Conservation (phyloP, 306 rosid genomes). For the Chamaecrista fasciculata region DNA sequence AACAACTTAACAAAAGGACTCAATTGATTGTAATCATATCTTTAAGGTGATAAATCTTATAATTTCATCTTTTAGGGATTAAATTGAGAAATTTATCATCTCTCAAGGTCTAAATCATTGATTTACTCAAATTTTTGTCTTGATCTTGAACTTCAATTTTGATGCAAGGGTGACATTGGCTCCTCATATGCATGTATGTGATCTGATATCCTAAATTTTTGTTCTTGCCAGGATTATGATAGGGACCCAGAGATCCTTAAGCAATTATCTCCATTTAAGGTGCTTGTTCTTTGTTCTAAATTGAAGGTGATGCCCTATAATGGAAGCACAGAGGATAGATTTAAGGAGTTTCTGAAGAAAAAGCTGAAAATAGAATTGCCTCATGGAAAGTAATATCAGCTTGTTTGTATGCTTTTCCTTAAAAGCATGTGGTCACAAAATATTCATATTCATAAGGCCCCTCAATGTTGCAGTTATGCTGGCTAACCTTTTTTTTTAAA, state of each 20-base stretch:
- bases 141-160: too few species aligned
- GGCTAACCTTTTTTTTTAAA: not conserved
- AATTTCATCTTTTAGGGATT: too few species aligned
- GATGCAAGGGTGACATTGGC: too few species aligned
- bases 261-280: slow-evolving; percentile 53
- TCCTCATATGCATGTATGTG: too few species aligned
- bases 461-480: not conserved
- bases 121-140: too few species aligned
- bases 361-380: slow-evolving; percentile 31
- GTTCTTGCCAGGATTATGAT: slow-evolving; percentile 71
- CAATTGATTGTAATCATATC: too few species aligned
- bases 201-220: slow-evolving; percentile 6
- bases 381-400: slow-evolving; percentile 11
- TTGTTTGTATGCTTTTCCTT: not conserved
- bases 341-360: slow-evolving; percentile 59
- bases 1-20: too few species aligned
- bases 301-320: slow-evolving; percentile 44
- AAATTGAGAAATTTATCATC: too few species aligned
- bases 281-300: slow-evolving; percentile 57
- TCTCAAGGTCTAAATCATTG: too few species aligned
- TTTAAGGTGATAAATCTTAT: too few species aligned
- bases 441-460: not conserved
- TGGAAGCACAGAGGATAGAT: slow-evolving; percentile 54
- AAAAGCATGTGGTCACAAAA: not conserved
- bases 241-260: slow-evolving; percentile 65